These are phyloP conservation scores for Scutellaria galericulata DNA, from an alignment of 257 asterid species.

Conservation along the genomic window DNA sequence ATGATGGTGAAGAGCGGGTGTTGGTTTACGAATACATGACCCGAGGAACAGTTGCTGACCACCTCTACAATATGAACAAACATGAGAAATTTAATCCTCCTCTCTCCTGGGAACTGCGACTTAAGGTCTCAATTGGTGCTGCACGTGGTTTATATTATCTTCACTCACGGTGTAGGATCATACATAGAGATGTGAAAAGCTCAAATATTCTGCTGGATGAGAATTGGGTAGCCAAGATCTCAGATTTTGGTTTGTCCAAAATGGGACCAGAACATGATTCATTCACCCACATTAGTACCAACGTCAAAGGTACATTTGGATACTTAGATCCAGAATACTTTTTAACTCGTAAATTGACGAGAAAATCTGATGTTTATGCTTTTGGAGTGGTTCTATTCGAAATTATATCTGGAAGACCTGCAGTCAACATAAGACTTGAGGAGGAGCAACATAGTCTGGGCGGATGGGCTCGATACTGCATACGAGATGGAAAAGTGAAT, in stretches of 20 bases:
- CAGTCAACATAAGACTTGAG: constrained; percentile 50
- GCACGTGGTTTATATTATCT: constrained; percentile 73
- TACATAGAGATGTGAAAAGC: constrained; percentile 82
- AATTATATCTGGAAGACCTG: constrained; percentile 67
- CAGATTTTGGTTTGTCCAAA: constrained; percentile 80
- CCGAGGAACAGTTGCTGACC: constrained; percentile 61
- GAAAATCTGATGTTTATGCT: constrained; percentile 74
- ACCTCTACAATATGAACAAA: constrained; percentile 53
- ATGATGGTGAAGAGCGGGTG: constrained; percentile 57
- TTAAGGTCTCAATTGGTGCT: constrained; percentile 66
- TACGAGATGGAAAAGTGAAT: constrained; percentile 58
- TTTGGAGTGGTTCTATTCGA: constrained; percentile 78
- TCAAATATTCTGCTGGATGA: constrained; percentile 73
- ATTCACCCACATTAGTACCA: constrained; percentile 60
- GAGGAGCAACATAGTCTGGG: constrained; percentile 68
- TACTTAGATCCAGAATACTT: constrained; percentile 74
- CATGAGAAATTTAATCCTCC: constrained; percentile 41
- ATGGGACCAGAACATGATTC: constrained; percentile 65
- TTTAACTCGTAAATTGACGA: constrained; percentile 53
- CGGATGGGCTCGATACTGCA: constrained; percentile 64
- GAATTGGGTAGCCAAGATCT: constrained; percentile 69
- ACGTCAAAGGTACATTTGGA: constrained; percentile 65
- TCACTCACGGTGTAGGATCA: constrained; percentile 62
- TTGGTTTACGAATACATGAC: constrained; percentile 66
- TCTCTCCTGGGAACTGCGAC: constrained; percentile 67